These are phyloP conservation scores for Aristolochia fimbriata DNA, from an alignment of 164 flowering plant genomes.

Conservation along the genomic window DNA sequence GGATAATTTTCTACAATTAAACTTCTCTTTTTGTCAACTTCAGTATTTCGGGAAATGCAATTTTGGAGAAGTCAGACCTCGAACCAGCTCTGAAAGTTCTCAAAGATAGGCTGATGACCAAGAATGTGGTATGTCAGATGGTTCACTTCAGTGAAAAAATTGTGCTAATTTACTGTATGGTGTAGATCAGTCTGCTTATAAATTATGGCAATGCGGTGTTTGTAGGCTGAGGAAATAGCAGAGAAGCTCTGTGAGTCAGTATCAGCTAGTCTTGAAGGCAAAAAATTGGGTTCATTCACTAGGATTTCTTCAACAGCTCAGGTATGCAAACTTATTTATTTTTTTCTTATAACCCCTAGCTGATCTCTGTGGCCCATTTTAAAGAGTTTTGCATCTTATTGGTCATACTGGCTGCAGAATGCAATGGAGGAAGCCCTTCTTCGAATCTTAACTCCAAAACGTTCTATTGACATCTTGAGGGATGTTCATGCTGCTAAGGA, in stretches of 20 bases:
- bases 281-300: slow-evolving; percentile 78
- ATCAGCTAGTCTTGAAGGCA: slow-evolving; percentile 87
- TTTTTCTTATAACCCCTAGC: neutral
- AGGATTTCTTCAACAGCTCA: slow-evolving; percentile 87
- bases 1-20: neutral
- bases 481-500: slow-evolving; percentile 95
- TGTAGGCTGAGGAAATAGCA: slow-evolving; percentile 94
- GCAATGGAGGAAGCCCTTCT: slow-evolving; percentile 99
- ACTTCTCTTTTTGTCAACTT: slow-evolving; percentile 3
- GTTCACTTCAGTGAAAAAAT: neutral
- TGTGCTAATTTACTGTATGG: neutral
- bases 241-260: slow-evolving; percentile 97
- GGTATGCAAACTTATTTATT: slow-evolving; percentile 27
- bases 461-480: slow-evolving; percentile 90
- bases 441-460: slow-evolving; percentile 88
- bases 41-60: slow-evolving; percentile 94
- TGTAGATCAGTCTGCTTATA: slow-evolving; percentile 2
- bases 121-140: slow-evolving; percentile 84
- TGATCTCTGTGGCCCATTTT: neutral
- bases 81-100: slow-evolving; percentile 95
- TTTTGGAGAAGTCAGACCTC: slow-evolving; percentile 77
- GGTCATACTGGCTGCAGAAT: slow-evolving; percentile 32
- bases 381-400: neutral
- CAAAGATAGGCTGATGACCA: slow-evolving; percentile 94
- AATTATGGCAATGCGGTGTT: neutral